A percentile compares a stretch with the other conserved stretches of the same genome.
Evolutionary conservation across 495 filamentous ascomycete genomes (phyloP).

Genomic region (Penicillium paradoxum): DNA sequence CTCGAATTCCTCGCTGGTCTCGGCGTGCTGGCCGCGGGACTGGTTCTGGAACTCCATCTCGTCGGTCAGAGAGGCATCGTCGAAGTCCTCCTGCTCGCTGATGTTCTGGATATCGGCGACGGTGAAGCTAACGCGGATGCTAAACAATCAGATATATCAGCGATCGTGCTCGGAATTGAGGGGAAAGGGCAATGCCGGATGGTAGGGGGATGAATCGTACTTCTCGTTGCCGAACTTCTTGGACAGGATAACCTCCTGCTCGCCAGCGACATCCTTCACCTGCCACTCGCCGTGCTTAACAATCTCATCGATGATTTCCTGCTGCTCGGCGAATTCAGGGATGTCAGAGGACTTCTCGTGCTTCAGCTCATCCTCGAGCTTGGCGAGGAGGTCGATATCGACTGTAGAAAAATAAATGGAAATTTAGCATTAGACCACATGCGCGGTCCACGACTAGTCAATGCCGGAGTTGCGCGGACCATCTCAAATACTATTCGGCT

Average conservation of each 20-base stretch:
- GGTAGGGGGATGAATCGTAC: conserved; percentile 37
- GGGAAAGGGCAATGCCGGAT: neutral
- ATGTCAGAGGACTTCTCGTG: conserved; percentile 42
- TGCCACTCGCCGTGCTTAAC: conserved; percentile 65
- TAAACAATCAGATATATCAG: conserved; percentile 29
- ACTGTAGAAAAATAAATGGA: conserved; percentile 23
- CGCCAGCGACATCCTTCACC: conserved; percentile 71
- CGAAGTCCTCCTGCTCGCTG: conserved; percentile 55
- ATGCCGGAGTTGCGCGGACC: neutral
- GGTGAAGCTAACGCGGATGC: conserved; percentile 88
- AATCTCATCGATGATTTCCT: conserved; percentile 69
- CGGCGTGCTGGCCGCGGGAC: conserved; percentile 27
- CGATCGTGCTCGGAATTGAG: conserved; percentile 7
- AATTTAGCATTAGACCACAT: conserved; percentile 7
- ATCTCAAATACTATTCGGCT: neutral
- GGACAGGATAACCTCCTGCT: conserved; percentile 80
- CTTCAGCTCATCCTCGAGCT: conserved; percentile 46
- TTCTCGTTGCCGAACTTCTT: conserved; percentile 84
- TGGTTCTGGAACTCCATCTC: conserved; percentile 51
- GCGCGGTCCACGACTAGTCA: neutral
- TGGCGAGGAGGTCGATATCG: conserved; percentile 44
- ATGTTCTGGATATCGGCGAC: conserved; percentile 82
- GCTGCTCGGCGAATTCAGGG: conserved; percentile 49
- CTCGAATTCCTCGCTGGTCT: conserved; percentile 55
- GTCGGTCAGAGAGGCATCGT: conserved; percentile 42